Evolutionary conservation across 441 rosid species (phyloP).

Genomic region (Euphorbia corollata): DNA sequence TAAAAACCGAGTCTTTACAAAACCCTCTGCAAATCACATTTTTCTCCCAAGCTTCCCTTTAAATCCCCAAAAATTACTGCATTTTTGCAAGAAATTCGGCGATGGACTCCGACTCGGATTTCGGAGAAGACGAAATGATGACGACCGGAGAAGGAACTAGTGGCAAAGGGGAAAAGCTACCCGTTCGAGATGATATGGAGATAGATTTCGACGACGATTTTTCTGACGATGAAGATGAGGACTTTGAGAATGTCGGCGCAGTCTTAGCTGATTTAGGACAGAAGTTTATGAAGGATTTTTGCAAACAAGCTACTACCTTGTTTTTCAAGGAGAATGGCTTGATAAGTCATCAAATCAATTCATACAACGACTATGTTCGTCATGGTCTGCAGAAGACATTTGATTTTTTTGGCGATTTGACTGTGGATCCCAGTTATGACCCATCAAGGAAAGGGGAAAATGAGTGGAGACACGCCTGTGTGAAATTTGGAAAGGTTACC

Average conservation of each 20-base stretch:
- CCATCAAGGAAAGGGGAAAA: slow-evolving; percentile 57
- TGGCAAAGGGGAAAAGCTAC: slow-evolving; percentile 23
- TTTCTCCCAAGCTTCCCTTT: not conserved
- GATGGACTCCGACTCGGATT: not conserved
- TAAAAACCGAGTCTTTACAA: not conserved
- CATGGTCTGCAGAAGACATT: slow-evolving; percentile 57
- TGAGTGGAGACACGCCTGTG: slow-evolving; percentile 49
- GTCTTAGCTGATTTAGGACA: slow-evolving; percentile 39
- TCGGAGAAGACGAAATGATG: not conserved
- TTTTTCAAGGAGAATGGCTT: slow-evolving; percentile 66
- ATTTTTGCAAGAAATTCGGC: not conserved
- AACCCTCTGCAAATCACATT: not conserved
- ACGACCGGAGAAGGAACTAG: slow-evolving; percentile 4
- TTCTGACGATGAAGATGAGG: slow-evolving; percentile 19
- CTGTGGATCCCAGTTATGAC: slow-evolving; percentile 61
- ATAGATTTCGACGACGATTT: slow-evolving; percentile 18
- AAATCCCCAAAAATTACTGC: not conserved
- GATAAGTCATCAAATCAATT: slow-evolving; percentile 75
- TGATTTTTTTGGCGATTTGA: slow-evolving; percentile 53
- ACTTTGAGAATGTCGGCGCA: slow-evolving; percentile 18
- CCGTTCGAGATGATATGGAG: slow-evolving; percentile 30
- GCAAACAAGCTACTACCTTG: slow-evolving; percentile 46
- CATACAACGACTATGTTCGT: slow-evolving; percentile 57
- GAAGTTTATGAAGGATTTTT: slow-evolving; percentile 37
- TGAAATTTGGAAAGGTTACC: slow-evolving; percentile 54